phyloP scores from a whole-genome alignment of 495 filamentous ascomycete species.

The Tuber melanosporum region DNA sequence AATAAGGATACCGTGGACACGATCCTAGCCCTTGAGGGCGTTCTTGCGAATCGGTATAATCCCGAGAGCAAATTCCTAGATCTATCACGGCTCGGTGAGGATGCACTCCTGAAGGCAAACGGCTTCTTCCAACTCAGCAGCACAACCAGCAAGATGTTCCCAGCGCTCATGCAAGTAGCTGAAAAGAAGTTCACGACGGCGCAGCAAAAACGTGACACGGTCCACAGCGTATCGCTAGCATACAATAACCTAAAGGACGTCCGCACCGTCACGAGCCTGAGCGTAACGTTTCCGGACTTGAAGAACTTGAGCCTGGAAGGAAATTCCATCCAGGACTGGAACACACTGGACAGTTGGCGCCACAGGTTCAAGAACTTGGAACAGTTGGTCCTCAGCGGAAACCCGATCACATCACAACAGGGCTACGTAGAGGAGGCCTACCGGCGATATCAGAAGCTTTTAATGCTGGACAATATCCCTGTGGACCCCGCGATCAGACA shows the following conservation, averaged over 20 bases:
- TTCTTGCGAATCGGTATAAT: conserved; percentile 71
- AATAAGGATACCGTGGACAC: conserved; percentile 43
- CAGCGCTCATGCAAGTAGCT: conserved; percentile 75
- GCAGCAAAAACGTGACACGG: conserved; percentile 61
- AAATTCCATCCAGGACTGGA: conserved; percentile 37
- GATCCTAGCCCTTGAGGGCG: conserved; percentile 44
- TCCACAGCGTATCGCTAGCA: conserved; percentile 69
- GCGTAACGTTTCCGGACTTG: conserved; percentile 69
- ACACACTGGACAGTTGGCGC: conserved; percentile 59
- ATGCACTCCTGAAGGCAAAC: conserved; percentile 59
- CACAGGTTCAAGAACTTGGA: conserved; percentile 68
- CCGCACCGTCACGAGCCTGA: conserved; percentile 60
- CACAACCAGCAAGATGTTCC: conserved; percentile 80
- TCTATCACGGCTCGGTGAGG: conserved; percentile 64
- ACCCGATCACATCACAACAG: conserved; percentile 59
- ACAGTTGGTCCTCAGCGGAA: conserved; percentile 68
- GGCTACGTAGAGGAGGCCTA: conserved; percentile 64
- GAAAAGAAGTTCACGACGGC: conserved; percentile 60
- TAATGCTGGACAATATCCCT: conserved; percentile 48
- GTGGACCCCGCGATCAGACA: conserved; percentile 23
- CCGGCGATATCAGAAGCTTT: conserved; percentile 72
- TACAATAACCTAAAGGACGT: conserved; percentile 69
- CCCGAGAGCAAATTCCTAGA: conserved; percentile 64
- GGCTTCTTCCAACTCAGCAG: conserved; percentile 66
- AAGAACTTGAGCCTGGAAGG: conserved; percentile 54